A percentile compares a stretch with the other conserved stretches of the same genome.
These are phyloP conservation scores for Plasmodium billcollinsi DNA, from an alignment of 169 alveolate genomes.

Conservation along the genomic window DNA sequence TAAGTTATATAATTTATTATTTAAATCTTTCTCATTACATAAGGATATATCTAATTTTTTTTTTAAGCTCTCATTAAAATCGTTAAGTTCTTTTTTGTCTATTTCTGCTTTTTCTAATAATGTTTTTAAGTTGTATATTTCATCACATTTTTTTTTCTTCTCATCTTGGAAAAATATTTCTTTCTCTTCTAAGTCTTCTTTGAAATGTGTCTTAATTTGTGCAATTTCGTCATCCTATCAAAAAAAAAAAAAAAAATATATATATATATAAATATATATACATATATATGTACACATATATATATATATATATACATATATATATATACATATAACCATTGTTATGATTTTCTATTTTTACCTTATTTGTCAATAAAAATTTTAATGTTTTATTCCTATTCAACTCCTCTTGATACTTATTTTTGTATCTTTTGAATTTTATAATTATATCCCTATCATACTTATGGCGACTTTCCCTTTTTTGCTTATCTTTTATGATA, in stretches of 20 bases:
- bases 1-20: conserved; percentile 18
- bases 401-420: conserved; percentile 30
- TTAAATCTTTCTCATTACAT: conserved; percentile 19
- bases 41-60: conserved; percentile 21
- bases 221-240: conserved; percentile 65
- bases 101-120: conserved; percentile 34
- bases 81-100: conserved; percentile 16
- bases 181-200: conserved; percentile 14
- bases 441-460: not conserved
- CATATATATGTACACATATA: not conserved
- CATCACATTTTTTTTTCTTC: conserved; percentile 19
- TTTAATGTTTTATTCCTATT: conserved; percentile 68
- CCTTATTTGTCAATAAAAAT: conserved; percentile 67
- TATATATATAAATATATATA: no score
- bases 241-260: not conserved
- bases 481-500: not conserved
- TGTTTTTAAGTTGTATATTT: conserved; percentile 24
- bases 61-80: conserved; percentile 34
- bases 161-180: conserved; percentile 18
- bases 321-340: not conserved
- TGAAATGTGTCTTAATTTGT: not conserved
- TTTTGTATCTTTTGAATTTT: conserved; percentile 18
- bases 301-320: not conserved
- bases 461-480: not conserved
- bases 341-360: conserved; percentile 6